Conservation (phyloP, 108 stramenopile genomes). For the Aurantiochytrium sp. region DNA sequence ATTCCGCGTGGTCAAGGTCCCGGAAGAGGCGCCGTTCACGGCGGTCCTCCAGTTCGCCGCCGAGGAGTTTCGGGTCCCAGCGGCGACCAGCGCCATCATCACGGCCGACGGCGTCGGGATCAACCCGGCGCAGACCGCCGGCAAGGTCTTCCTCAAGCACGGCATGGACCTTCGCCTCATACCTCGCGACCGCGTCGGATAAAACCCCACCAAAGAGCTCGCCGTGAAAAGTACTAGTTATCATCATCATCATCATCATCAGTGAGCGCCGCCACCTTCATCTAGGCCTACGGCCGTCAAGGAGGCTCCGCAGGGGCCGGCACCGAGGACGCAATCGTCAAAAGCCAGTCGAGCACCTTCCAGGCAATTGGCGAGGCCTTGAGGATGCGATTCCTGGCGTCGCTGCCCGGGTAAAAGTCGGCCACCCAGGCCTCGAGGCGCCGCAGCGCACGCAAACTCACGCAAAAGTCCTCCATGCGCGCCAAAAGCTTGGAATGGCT, state of each 20-base stretch:
- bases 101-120: slow-evolving; percentile 32
- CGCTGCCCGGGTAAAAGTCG: background rate
- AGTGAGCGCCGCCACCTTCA: no score
- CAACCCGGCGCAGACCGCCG: slow-evolving; percentile 28
- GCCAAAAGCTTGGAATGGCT: background rate
- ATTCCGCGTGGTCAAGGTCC: slow-evolving; percentile 15
- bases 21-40: slow-evolving; percentile 34
- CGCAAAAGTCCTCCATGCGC: background rate
- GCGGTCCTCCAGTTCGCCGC: slow-evolving; percentile 31
- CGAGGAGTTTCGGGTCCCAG: slow-evolving; percentile 32
- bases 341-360: background rate
- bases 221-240: no score
- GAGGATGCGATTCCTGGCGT: background rate
- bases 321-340: background rate
- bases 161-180: slow-evolving; percentile 37
- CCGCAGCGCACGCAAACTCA: background rate
- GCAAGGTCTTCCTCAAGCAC: slow-evolving; percentile 26
- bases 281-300: no score
- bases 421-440: background rate
- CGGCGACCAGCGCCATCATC: slow-evolving; percentile 32
- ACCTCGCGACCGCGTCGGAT: slow-evolving; percentile 31
- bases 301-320: background rate
- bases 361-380: background rate
- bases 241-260: no score
- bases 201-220: no score